These are phyloP conservation scores for Citrullus amarus DNA, from an alignment of 306 rosid species.

Conservation along the genomic window DNA sequence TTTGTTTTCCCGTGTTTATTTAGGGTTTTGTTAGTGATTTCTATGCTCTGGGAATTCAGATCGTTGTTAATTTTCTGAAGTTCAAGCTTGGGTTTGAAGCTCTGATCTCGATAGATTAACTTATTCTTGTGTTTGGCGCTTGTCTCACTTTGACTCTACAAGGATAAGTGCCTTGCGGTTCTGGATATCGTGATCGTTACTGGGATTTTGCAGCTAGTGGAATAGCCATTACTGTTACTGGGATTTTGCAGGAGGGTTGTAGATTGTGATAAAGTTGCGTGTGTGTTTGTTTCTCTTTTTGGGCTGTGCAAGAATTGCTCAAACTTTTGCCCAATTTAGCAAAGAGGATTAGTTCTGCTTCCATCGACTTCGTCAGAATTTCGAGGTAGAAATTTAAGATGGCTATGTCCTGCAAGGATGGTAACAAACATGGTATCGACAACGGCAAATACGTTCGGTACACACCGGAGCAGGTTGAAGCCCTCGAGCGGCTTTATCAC, in stretches of 20 bases:
- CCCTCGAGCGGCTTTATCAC: constrained; percentile 90
- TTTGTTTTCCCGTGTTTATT: background rate
- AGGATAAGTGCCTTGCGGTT: constrained; percentile 20
- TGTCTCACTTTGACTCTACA: constrained; percentile 16
- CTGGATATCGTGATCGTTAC: constrained; percentile 11
- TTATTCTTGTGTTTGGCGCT: constrained; percentile 34
- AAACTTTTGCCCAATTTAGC: constrained; percentile 8
- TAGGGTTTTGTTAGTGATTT: background rate
- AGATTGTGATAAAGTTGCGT: background rate
- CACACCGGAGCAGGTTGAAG: constrained; percentile 99
- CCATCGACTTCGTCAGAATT: constrained; percentile 12
- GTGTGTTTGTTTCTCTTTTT: background rate
- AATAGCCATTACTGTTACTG: background rate
- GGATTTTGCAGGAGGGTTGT: constrained; percentile 2
- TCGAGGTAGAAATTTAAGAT: constrained; percentile 18
- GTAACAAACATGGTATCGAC: constrained; percentile 43
- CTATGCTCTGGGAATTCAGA: constrained; percentile 18
- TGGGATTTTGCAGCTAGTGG: background rate
- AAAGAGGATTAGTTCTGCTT: background rate
- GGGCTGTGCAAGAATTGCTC: constrained; percentile 6
- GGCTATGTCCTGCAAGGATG: constrained; percentile 99
- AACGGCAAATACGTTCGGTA: constrained; percentile 94
- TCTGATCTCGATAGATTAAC: constrained; percentile 51
- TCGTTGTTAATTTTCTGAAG: constrained; percentile 26
- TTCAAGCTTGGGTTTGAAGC: constrained; percentile 16